Conservation (phyloP, 768 basidiomycete species). For the Guyanaporus albipodus region DNA sequence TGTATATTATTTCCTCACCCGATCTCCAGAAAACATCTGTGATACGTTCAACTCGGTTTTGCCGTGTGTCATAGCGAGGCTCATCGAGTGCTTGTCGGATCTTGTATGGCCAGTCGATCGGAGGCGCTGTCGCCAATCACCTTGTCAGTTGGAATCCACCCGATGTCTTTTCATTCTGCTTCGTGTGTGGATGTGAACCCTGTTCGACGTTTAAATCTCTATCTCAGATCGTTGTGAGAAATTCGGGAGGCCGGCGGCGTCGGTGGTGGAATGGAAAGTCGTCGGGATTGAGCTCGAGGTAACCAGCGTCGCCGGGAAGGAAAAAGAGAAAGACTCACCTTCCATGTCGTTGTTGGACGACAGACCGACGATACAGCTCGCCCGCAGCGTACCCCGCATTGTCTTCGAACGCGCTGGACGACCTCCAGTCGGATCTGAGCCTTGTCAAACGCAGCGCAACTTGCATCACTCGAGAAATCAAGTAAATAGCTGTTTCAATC, state of each 20-base stretch:
- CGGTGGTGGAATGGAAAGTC: constrained; percentile 73
- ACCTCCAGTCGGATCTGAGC: constrained; percentile 71
- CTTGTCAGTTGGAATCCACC: constrained; percentile 67
- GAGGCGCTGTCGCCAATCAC: no score
- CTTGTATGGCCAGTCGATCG: no score
- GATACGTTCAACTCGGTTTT: constrained; percentile 39
- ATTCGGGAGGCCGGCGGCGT: constrained; percentile 72
- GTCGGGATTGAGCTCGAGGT: constrained; percentile 82
- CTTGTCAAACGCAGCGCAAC: constrained; percentile 58
- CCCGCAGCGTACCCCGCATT: constrained; percentile 76
- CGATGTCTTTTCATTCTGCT: constrained; percentile 43
- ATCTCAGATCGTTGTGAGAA: constrained; percentile 61
- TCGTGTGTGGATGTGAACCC: no score
- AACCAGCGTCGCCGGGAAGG: constrained; percentile 42
- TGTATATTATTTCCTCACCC: constrained; percentile 63
- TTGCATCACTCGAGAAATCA: constrained; percentile 58
- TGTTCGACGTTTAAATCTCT: not conserved
- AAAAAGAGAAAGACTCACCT: constrained; percentile 49
- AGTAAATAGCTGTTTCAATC: no score
- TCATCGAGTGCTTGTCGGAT: no score
- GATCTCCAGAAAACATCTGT: constrained; percentile 62
- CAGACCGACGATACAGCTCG: constrained; percentile 50
- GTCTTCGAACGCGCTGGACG: constrained; percentile 61
- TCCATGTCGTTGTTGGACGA: not conserved
- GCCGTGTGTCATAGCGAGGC: not conserved